phyloP scores from a whole-genome alignment of 805 yeast species.

The Cyberlindnera petersonii region DNA sequence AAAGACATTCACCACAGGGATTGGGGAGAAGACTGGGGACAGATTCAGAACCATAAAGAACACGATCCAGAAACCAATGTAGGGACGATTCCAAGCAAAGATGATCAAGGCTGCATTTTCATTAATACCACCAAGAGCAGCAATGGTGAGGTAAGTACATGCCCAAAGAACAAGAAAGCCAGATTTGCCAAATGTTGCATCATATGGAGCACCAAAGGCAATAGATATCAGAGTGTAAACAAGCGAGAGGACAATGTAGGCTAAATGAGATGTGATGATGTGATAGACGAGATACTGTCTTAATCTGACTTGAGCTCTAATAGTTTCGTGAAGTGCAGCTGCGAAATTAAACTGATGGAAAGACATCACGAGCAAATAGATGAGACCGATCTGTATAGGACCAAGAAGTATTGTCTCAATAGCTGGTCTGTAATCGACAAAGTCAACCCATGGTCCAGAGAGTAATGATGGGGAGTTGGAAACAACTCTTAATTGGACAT shows the following conservation, averaged over 20 bases:
- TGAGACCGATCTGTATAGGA: conserved; percentile 64
- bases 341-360: conserved; percentile 66
- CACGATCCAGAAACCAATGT: conserved; percentile 63
- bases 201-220: conserved; percentile 57
- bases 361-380: conserved; percentile 61
- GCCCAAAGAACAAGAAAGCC: conserved; percentile 71
- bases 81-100: conserved; percentile 53
- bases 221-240: conserved; percentile 51
- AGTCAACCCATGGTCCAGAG: conserved; percentile 16
- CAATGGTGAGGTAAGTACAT: conserved; percentile 54
- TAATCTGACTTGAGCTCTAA: conserved; percentile 11
- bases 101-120: conserved; percentile 52
- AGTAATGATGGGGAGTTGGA: conserved; percentile 29
- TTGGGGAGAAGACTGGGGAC: conserved; percentile 57
- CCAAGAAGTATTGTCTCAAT: conserved; percentile 46
- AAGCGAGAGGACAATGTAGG: conserved; percentile 51
- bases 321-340: conserved; percentile 38
- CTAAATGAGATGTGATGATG: conserved; percentile 24
- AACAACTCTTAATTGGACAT: conserved; percentile 6
- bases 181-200: conserved; percentile 49
- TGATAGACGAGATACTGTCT: conserved; percentile 47
- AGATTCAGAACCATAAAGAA: conserved; percentile 61
- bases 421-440: conserved; percentile 41
- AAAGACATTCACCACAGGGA: conserved; percentile 31
- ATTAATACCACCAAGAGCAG: conserved; percentile 64